phyloP scores from a whole-genome alignment of 116 monocot genomes.

The Zostera marina region DNA sequence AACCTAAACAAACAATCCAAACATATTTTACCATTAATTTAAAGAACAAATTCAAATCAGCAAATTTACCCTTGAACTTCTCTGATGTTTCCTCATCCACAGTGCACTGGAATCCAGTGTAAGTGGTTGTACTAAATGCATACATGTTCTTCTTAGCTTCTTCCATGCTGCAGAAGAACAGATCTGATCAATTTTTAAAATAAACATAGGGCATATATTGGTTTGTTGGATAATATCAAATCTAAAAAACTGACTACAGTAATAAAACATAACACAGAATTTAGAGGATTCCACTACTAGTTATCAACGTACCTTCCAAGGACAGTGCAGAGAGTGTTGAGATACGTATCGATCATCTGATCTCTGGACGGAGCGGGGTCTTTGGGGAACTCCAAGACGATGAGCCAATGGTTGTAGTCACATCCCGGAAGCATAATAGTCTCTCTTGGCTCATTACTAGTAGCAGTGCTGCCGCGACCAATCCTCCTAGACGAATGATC shows the following conservation, averaged over 20 bases:
- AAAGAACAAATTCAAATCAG: background rate
- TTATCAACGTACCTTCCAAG: conserved; percentile 51
- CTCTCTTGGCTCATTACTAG: conserved; percentile 43
- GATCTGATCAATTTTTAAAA: background rate
- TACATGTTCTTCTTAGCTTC: conserved; percentile 98
- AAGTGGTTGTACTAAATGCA: conserved; percentile 96
- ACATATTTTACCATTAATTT: background rate
- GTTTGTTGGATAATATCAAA: background rate
- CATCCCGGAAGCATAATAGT: conserved; percentile 88
- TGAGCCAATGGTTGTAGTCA: conserved; percentile 97
- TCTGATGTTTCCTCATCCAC: conserved; percentile 93
- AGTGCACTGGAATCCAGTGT: conserved; percentile 92
- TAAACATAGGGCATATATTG: background rate
- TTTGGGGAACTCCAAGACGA: conserved; percentile 95
- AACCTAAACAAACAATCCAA: conserved; percentile 21
- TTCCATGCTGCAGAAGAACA: background rate
- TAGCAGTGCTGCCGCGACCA: conserved; percentile 8
- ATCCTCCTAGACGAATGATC: conserved; percentile 26
- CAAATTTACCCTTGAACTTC: conserved; percentile 69
- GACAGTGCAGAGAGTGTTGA: conserved; percentile 75
- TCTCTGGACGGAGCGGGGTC: conserved; percentile 92
- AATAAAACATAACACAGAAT: too few relatives aligned
- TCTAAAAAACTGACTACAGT: background rate
- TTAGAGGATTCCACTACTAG: too few relatives aligned
- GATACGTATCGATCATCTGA: conserved; percentile 95